Base-by-base conservation (phyloP, 1,139 yeast genomes). In the Spencermartinsiella ligniputridi region DNA sequence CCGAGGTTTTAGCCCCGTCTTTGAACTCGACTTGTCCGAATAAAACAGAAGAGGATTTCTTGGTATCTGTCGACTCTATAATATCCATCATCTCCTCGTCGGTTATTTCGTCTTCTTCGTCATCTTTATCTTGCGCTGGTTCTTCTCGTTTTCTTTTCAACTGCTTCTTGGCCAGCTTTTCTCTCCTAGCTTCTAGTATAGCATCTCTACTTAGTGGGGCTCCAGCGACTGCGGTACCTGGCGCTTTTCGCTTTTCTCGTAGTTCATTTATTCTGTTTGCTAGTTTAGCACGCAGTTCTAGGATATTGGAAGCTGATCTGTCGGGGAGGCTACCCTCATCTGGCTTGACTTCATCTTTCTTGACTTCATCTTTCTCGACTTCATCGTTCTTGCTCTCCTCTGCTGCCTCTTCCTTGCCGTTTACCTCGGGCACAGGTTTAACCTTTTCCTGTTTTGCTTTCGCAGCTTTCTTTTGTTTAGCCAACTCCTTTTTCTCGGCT, bases 191-290 rank as follows among this genome's bases (percentile, higher is more conserved):
- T 16, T 64, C 70, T 12, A 70, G 57, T 16, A 70, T 66, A 34
- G 68, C 71, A 24, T 70, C 74, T 39, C 75, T 57, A 45, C 62
- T 77, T 69, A 82, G 76, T 11, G 94, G 92, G 0, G 96, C 94
- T 21, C 95, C 96, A 3, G 76, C 72, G 13, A 74, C 80, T 37
- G 79, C 83, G 0, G 92, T 70, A 1, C 97, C 97, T 1, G 94
- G 94, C 0, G 97, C 98, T 59, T 84, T 90, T 60, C 99, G 79
- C 64, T 79, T 85, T 48, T 83, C 92, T 54, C 81, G 79, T 66
- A 92, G 63, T 22, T 67, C 71, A 48, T 72, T 77, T 52, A 92
- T 90, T 63, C 81, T 86, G 17, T 76, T 76, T 27, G 92, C 82
- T 42, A 92, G 74, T 62, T 83, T 81, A 22, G 78, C 81, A 56